Base-by-base conservation (phyloP, 1,284 basidiomycete species). In the Microbotryum intermedium region DNA sequence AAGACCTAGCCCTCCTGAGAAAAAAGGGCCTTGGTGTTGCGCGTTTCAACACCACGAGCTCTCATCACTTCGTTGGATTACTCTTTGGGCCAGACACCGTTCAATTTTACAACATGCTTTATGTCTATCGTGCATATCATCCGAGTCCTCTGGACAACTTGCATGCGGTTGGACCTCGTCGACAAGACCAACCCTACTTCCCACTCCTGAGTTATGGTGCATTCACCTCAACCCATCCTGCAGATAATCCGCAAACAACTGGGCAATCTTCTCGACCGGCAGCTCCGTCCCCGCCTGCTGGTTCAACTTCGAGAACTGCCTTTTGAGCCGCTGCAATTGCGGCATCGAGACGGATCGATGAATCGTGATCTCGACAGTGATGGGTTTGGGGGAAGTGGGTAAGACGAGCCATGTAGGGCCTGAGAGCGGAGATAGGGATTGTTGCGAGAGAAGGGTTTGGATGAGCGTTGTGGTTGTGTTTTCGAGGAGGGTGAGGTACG, bases 221-320 rank as follows among this genome's bases (percentile, higher is more conserved):
- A n/a, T n/a, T 39, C 34, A 67, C 58, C 65, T 47, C 59, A 62
- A 26, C 13, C 60, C 57, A 4, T 50, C 51, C 45, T 63, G 55
- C 7, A 95, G 73, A 75, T 90, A 93, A 59, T 76, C 72, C 44
- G 82, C 84, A 80, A 93, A 94, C 69, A 86, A 87, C 18, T 76
- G 71, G 10, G 83, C 84, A 13, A 94, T 81, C 61, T 81, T 84
- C 21, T 75, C 74, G 0, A 87, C 87, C 58, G 84, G 85, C 45
- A 68, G 53, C 57, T 68, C 66, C 21, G 29, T 52, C 18, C 58
- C 59, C n/a, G 87, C 88, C 69, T 88, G 89, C 71, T 86, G 88
- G 73, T 93, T 89, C 44, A 87, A 80, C 1, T 82, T 82, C 42
- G 93, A 86, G 71, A 92, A 95, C 71, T 92, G 89, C 50, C 91